These are phyloP conservation scores for Castanea mollissima DNA, from an alignment of 306 rosid genomes.

Conservation along the genomic window DNA sequence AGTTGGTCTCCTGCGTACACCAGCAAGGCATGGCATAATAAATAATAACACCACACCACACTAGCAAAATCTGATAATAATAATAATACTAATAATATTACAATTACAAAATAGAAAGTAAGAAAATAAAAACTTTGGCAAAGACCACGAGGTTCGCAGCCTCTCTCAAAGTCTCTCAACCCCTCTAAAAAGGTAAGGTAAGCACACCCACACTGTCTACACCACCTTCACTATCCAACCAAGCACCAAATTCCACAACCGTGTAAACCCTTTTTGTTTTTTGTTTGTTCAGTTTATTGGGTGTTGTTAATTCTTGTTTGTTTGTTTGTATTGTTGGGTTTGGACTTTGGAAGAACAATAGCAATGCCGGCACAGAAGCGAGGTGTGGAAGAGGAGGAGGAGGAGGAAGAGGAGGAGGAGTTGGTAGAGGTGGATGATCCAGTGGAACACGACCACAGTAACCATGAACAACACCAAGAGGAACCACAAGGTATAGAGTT, in stretches of 20 bases:
- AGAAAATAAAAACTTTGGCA: slow-evolving; percentile 6
- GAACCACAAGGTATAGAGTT: slow-evolving; percentile 48
- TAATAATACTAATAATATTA: not conserved
- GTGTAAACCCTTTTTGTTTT: not conserved
- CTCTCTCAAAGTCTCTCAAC: slow-evolving; percentile 13
- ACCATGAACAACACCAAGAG: slow-evolving; percentile 28
- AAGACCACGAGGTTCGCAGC: slow-evolving; percentile 24
- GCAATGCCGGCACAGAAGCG: slow-evolving; percentile 80
- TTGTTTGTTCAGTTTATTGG: not conserved
- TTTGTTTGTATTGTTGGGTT: slow-evolving; percentile 17
- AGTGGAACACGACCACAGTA: slow-evolving; percentile 19
- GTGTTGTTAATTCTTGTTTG: not conserved
- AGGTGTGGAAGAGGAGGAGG: slow-evolving; percentile 33
- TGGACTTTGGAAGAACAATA: slow-evolving; percentile 2
- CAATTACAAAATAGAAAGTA: not conserved
- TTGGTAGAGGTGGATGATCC: slow-evolving; percentile 18
- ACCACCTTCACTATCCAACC: slow-evolving; percentile 11
- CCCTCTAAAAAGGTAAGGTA: not conserved
- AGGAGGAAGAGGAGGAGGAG: slow-evolving; percentile 29
- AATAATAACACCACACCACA: too few species aligned
- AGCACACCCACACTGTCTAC: slow-evolving; percentile 16
- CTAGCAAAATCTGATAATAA: too few species aligned
- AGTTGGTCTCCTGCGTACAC: too few species aligned
- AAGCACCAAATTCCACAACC: not conserved
- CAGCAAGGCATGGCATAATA: too few species aligned